Base-by-base conservation (phyloP, 2,329 filamentous ascomycete species). In the Ascocoryne sarcoides region DNA sequence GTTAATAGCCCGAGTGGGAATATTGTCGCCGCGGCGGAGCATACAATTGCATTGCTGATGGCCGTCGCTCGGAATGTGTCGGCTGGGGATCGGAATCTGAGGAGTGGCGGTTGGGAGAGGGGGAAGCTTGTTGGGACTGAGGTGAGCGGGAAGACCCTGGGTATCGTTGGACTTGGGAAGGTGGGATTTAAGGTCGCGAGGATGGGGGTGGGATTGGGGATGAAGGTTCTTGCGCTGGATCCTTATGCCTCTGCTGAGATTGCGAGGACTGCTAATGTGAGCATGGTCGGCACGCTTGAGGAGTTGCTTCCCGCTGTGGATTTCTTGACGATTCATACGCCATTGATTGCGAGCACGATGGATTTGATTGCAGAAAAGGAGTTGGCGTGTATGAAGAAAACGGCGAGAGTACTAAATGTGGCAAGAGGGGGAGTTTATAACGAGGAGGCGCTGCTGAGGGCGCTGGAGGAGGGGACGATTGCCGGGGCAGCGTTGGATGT, bases 311-410 rank as follows among this genome's bases (percentile, higher is more conserved):
- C 76, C 1, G 66, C 69, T 18, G 75, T 79, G 1, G 84, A 90
- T 60, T 89, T 90, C 56, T 58, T 92, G 45, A 89, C 84, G 0
- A 79, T 90, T 8, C 85, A 92, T 56, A 90, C 84, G 0, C 86
- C 86, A 0, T 67, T 92, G 41, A 74, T 89, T 43, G 83, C 83
- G 4, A 83, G 79, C 4, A 92, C 85, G 1, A 70, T 81, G 43
- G 82, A 84, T 40, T 73, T 92, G 62, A 75, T 92, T 16, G 75
- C 79, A 1, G 74, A 75, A 32, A 61, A 67, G 1, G 82, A 90
- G 59, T 62, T 90, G 7, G 65, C 66, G 16, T 68, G 67, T 7
- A 90, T 92, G 84, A 88, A 85, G 57, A 68, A 67, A 14, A 81
- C 81, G 7, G 79, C 84, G 0, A 71, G 82, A 3, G 77, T 90